Evolutionary conservation across 352 stramenopile genomes (phyloP), one percentile per base, ranked within the genome.

Genomic region (Elongisporangium senticosum): DNA sequence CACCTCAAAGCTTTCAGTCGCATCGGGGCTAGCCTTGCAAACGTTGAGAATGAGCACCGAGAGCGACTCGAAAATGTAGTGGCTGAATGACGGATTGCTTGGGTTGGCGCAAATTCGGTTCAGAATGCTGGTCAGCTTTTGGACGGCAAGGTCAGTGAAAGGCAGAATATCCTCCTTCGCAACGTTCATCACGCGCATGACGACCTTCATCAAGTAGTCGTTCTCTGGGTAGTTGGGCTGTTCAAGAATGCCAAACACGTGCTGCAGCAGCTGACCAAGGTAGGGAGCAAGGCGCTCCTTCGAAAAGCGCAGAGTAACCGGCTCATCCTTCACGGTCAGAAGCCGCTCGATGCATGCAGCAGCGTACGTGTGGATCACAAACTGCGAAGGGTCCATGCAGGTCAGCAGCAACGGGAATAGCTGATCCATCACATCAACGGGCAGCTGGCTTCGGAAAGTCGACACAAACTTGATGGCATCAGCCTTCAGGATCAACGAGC

Each of bases 51-150:
- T 95, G 14, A 98, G 71, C 19, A 98, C 93, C 0, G 97, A 98
- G 39, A 99, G 87, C 13, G 96, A 98, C 76, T 99, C 98, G 65
- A 99, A 99, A 8, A 99, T 74, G 63, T 97, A 99, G 73, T 99
- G 98, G 64, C 98, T 99, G 77, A 98, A 99, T 21, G 94, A 94
- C 20, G 98, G 98, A 72, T 99, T 99, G 58, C 93, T 96, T 23
- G 98, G 97, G 77, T 99, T 99, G 40, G 96, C 96, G 58, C 95
- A 98, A 17, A 99, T 97, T 15, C 76, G 74, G 53, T 81, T 97
- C 51, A 99, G 66, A 19, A 98, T 89, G 43, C 55, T 83, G 10
- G 93, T 98, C 49, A 99, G 76, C 56, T 98, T 98, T 60, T 91
- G 84, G 15, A 99, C 87, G n/a, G 98, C 90, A 59, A 98, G 83